A percentile compares a stretch with the other conserved stretches of the same genome.
These are phyloP conservation scores for Candida tropicalis DNA, from an alignment of 1,139 yeast species.

Conservation along the genomic window DNA sequence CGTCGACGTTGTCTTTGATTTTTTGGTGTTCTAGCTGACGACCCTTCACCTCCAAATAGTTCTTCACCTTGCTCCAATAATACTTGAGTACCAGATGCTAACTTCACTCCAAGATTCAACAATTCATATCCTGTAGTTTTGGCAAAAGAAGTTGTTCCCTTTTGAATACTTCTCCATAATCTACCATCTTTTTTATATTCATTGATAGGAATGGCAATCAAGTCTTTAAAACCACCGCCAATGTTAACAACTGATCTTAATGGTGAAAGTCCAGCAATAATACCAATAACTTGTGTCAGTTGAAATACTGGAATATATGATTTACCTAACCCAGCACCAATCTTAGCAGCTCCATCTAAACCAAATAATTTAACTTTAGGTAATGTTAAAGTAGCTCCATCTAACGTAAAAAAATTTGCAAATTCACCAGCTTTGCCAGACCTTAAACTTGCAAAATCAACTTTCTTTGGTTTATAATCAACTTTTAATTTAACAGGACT, in stretches of 20 bases:
- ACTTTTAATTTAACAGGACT: constrained; percentile 65
- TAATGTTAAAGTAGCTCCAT: constrained; percentile 75
- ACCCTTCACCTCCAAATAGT: constrained; percentile 68
- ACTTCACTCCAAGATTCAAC: constrained; percentile 77
- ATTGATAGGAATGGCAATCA: constrained; percentile 70
- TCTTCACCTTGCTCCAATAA: constrained; percentile 81
- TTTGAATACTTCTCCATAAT: constrained; percentile 67
- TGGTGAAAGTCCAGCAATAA: constrained; percentile 83
- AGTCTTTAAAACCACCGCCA: constrained; percentile 75
- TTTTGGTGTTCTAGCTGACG: constrained; percentile 37
- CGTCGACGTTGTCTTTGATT: constrained; percentile 5
- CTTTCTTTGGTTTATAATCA: constrained; percentile 90
- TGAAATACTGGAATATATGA: constrained; percentile 89
- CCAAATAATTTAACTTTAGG: constrained; percentile 72
- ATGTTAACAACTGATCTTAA: constrained; percentile 75
- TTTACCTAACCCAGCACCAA: constrained; percentile 58
- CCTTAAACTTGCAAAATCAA: constrained; percentile 79
- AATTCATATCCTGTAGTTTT: constrained; percentile 81
- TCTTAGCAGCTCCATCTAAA: constrained; percentile 65
- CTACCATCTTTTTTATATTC: constrained; percentile 79
- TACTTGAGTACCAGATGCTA: constrained; percentile 89
- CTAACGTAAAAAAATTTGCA: constrained; percentile 84
- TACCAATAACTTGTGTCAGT: constrained; percentile 74
- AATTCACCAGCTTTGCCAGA: constrained; percentile 88
- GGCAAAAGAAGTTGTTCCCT: constrained; percentile 78